These are phyloP conservation scores for Capsicum chinense DNA, from an alignment of 257 asterid genomes.

Conservation along the genomic window DNA sequence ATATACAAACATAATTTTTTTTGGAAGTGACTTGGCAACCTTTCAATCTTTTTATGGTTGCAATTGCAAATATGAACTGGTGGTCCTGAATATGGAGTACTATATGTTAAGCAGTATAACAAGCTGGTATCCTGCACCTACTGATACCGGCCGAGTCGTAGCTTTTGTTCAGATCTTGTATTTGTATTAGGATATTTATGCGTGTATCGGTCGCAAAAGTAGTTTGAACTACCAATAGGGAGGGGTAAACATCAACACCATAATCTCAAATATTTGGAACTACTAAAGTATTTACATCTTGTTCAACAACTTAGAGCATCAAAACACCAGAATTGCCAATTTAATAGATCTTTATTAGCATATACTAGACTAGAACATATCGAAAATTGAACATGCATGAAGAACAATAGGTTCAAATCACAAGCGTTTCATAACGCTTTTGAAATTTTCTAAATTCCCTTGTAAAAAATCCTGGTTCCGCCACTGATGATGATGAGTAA, in stretches of 20 bases:
- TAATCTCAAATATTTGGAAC: slow-evolving; percentile 1
- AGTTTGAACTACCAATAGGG: background rate
- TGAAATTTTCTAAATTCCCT: background rate
- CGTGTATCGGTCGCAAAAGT: too few relatives aligned
- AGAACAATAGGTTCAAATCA: background rate
- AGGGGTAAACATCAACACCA: background rate
- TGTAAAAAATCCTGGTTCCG: background rate
- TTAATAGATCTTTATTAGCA: slow-evolving; percentile 20
- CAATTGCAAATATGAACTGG: background rate
- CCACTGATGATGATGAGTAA: background rate
- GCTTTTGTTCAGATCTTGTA: background rate
- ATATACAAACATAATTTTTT: background rate
- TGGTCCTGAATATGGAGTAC: background rate
- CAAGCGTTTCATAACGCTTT: background rate
- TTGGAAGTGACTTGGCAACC: background rate
- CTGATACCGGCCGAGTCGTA: background rate
- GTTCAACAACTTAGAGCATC: background rate
- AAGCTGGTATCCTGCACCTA: background rate
- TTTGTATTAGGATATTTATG: background rate
- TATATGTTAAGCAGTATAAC: background rate
- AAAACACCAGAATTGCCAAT: slow-evolving; percentile 5
- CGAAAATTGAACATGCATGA: background rate
- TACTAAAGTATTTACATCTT: slow-evolving; percentile 18
- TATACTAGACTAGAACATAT: slow-evolving; percentile 21
- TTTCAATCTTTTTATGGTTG: background rate